Percentiles rank a stretch among this genome's conserved stretches.
Conservation (phyloP, 495 filamentous ascomycete species). For the Annulohypoxylon maeteangense region DNA sequence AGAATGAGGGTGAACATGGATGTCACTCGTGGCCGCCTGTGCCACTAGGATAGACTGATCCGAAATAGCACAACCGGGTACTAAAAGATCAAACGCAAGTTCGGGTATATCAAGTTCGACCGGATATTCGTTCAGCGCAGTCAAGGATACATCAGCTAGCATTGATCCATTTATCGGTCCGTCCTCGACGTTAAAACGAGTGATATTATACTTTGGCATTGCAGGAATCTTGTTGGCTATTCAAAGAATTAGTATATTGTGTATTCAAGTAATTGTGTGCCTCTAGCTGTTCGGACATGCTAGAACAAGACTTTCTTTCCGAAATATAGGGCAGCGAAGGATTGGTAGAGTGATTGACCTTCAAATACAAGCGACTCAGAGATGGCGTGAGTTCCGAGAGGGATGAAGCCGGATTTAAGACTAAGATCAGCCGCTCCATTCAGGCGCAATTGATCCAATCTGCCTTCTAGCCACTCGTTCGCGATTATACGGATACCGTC, state of each 20-base stretch:
- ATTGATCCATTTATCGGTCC: conserved; percentile 70
- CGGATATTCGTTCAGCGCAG: conserved; percentile 76
- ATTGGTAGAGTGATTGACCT: conserved; percentile 75
- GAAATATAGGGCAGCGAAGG: conserved; percentile 63
- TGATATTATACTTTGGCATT: conserved; percentile 81
- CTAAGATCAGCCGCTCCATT: conserved; percentile 74
- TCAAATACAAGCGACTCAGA: conserved; percentile 77
- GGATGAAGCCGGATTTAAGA: conserved; percentile 80
- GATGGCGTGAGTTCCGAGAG: conserved; percentile 77
- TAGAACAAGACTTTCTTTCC: conserved; percentile 59
- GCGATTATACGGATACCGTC: conserved; percentile 82
- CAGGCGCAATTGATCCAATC: conserved; percentile 71
- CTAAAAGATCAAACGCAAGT: conserved; percentile 83
- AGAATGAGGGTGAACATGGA: conserved; percentile 71
- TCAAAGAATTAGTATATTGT: conserved; percentile 45
- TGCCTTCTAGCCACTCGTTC: conserved; percentile 87
- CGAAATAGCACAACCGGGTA: conserved; percentile 79
- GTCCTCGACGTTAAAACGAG: conserved; percentile 79
- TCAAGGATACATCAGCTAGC: conserved; percentile 77
- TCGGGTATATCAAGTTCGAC: conserved; percentile 77
- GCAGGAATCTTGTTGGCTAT: conserved; percentile 74
- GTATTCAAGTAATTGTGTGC: conserved; percentile 17
- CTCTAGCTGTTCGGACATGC: conserved; percentile 12
- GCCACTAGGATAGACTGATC: conserved; percentile 73
- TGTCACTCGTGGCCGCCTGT: conserved; percentile 71